A percentile compares a stretch with the other conserved stretches of the same genome.
These are phyloP conservation scores for Allodekkera sacchari DNA, from an alignment of 805 yeast genomes.

Conservation along the genomic window DNA sequence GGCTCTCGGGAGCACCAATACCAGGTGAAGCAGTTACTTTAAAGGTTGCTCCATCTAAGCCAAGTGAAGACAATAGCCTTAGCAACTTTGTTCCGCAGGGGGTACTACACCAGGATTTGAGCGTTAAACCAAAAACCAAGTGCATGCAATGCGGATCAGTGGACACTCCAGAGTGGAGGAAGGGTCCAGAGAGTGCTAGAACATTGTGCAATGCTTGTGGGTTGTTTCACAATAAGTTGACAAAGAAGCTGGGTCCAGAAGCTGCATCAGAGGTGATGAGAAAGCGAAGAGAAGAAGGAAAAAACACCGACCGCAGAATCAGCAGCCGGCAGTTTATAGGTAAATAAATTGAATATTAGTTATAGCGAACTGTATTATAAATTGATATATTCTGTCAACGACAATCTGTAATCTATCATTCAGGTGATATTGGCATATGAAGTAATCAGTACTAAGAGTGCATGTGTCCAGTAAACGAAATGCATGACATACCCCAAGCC, in stretches of 20 bases:
- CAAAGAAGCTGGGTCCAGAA: conserved; percentile 36
- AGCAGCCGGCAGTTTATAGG: too few species aligned
- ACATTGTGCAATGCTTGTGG: conserved; percentile 94
- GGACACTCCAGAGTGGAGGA: conserved; percentile 88
- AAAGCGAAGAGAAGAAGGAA: conserved; percentile 22
- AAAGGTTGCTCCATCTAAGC: conserved; percentile 24
- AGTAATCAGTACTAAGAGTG: too few species aligned
- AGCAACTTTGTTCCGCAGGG: conserved; percentile 23
- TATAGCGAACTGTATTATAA: too few species aligned
- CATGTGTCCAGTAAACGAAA: too few species aligned
- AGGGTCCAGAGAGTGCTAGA: conserved; percentile 78
- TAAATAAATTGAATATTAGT: too few species aligned
- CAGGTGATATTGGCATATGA: too few species aligned
- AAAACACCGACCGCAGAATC: conserved; percentile 22
- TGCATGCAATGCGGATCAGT: conserved; percentile 68
- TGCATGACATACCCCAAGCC: too few species aligned
- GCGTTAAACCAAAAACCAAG: conserved; percentile 21
- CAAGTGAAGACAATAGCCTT: conserved; percentile 9
- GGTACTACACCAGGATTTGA: conserved; percentile 27
- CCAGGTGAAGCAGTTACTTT: conserved; percentile 22
- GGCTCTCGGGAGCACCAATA: too few species aligned
- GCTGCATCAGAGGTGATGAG: conserved; percentile 32
- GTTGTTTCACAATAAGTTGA: conserved; percentile 55
- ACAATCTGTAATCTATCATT: too few species aligned
- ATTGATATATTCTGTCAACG: too few species aligned